Evolutionary conservation across 2,329 filamentous ascomycete genomes (phyloP).

Genomic region (Aspergillus niger): DNA sequence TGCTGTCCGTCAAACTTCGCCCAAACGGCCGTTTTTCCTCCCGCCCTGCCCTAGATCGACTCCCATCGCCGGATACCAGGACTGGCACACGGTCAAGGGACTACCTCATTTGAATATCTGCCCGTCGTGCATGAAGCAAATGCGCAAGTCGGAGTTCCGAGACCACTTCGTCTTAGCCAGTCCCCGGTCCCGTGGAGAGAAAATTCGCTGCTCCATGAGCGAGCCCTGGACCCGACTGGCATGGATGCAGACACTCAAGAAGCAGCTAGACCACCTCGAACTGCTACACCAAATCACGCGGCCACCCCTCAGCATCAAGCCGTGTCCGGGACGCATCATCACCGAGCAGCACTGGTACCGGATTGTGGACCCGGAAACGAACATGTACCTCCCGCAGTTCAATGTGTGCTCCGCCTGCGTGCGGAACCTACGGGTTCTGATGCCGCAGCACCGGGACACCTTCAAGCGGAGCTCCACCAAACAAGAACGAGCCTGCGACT

Average conservation of each 20-base stretch:
- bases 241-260: slow-evolving; percentile 76
- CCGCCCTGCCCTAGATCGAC: slow-evolving; percentile 70
- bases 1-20: slow-evolving; percentile 18
- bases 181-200: slow-evolving; percentile 57
- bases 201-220: slow-evolving; percentile 76
- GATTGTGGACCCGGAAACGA: slow-evolving; percentile 67
- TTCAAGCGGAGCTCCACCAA: slow-evolving; percentile 57
- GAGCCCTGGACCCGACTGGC: slow-evolving; percentile 81
- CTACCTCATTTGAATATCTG: slow-evolving; percentile 77
- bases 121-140: slow-evolving; percentile 71
- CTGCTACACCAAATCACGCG: slow-evolving; percentile 70
- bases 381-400: slow-evolving; percentile 68
- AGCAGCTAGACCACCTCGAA: slow-evolving; percentile 64
- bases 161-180: slow-evolving; percentile 66
- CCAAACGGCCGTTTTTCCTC: slow-evolving; percentile 43
- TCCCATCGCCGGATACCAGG: slow-evolving; percentile 64
- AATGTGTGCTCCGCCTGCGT: slow-evolving; percentile 74
- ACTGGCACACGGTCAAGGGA: slow-evolving; percentile 78
- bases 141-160: slow-evolving; percentile 71
- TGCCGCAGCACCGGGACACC: slow-evolving; percentile 69
- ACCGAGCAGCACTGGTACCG: slow-evolving; percentile 71
- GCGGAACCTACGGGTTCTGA: slow-evolving; percentile 68
- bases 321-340: slow-evolving; percentile 62
- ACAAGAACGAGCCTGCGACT: slow-evolving; percentile 63
- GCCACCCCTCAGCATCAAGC: slow-evolving; percentile 57